A percentile compares a stretch with the other conserved stretches of the same genome.
These are phyloP conservation scores for Arthroderma sp. DNA, from an alignment of 2,329 filamentous ascomycete species.

Conservation along the genomic window DNA sequence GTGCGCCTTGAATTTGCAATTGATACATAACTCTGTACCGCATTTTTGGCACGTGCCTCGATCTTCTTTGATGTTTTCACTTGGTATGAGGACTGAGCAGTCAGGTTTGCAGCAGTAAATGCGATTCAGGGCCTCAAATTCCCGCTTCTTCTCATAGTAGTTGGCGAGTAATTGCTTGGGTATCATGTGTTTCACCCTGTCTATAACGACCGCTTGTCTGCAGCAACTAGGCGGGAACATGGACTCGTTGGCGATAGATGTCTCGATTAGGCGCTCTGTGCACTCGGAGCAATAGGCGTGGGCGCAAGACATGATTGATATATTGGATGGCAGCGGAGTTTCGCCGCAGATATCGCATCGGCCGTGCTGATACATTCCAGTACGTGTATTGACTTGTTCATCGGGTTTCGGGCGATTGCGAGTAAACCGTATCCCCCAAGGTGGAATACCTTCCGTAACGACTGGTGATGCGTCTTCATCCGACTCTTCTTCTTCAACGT, in stretches of 20 bases:
- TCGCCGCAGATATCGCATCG: background rate
- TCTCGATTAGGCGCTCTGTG: conserved; percentile 32
- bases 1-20: conserved; percentile 39
- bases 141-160: conserved; percentile 36
- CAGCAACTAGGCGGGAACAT: conserved; percentile 47
- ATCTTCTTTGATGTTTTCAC: conserved; percentile 18
- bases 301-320: conserved; percentile 14
- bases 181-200: conserved; percentile 25
- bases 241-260: conserved; percentile 36
- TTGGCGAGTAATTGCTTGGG: conserved; percentile 18
- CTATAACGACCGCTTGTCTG: conserved; percentile 27
- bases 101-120: conserved; percentile 37
- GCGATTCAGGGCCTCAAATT: conserved; percentile 36
- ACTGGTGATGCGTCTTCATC: background rate
- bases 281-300: conserved; percentile 43
- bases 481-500: background rate
- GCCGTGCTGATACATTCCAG: background rate
- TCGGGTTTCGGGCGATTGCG: no score
- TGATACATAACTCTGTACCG: conserved; percentile 32
- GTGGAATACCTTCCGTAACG: background rate
- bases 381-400: background rate
- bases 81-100: conserved; percentile 38
- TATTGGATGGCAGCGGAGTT: background rate
- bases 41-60: conserved; percentile 35
- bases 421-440: background rate